phyloP scores from a whole-genome alignment of 2,329 filamentous ascomycete genomes.

The Thielaviopsis musarum region DNA sequence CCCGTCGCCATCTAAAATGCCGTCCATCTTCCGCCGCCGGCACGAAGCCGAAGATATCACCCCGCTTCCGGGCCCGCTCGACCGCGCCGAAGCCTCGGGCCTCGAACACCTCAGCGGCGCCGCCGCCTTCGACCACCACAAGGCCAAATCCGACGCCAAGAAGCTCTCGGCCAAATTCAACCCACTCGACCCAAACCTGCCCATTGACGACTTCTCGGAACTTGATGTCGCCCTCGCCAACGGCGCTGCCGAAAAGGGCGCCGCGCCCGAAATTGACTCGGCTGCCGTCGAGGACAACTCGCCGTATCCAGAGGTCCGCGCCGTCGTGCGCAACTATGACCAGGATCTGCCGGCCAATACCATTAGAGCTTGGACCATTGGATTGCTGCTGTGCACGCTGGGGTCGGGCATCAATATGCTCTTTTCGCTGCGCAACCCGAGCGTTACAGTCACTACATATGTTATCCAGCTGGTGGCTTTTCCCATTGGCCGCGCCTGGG shows the following conservation, averaged over 20 bases:
- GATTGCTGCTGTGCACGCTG: conserved; percentile 41
- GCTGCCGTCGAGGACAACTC: conserved; percentile 47
- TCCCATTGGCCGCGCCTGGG: conserved; percentile 38
- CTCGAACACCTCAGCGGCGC: conserved; percentile 29
- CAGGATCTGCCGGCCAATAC: conserved; percentile 48
- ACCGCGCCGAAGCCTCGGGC: conserved; percentile 23
- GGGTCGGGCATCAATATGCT: conserved; percentile 46
- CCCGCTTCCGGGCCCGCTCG: conserved; percentile 23
- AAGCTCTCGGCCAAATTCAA: background rate
- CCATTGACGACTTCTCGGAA: conserved; percentile 43
- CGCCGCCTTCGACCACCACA: conserved; percentile 31
- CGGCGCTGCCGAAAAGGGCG: conserved; percentile 32
- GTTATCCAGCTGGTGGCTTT: conserved; percentile 46
- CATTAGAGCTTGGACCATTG: conserved; percentile 46
- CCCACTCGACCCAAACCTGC: conserved; percentile 41
- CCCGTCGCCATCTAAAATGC: background rate
- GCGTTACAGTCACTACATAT: conserved; percentile 41
- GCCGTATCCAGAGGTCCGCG: conserved; percentile 50
- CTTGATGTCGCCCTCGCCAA: conserved; percentile 39
- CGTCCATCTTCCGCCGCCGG: conserved; percentile 27
- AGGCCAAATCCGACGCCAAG: background rate
- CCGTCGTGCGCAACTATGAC: conserved; percentile 47
- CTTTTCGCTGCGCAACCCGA: conserved; percentile 42
- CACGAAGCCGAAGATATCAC: conserved; percentile 29
- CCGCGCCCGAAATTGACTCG: conserved; percentile 37